Conservation (phyloP, 2,329 filamentous ascomycete species). For the Ophiostoma perfectum region DNA sequence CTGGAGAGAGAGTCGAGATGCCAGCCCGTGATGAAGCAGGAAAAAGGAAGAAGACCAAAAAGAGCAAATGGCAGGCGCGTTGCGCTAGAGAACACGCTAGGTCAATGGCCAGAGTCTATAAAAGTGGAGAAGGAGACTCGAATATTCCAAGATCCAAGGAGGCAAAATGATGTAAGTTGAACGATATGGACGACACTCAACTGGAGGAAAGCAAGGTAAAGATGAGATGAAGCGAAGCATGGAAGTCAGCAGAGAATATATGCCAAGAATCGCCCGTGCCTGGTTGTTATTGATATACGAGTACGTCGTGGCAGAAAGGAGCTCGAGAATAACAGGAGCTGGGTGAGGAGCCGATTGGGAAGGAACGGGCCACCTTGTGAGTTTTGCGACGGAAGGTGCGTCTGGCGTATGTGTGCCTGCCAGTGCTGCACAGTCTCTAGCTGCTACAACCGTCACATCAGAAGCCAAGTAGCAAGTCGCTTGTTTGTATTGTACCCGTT, state of each 20-base stretch:
- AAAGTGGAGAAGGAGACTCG: conserved; percentile 6
- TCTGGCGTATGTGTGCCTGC: neutral
- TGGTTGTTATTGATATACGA: neutral
- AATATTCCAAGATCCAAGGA: conserved; percentile 2
- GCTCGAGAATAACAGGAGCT: neutral
- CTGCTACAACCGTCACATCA: neutral
- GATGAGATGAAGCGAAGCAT: neutral
- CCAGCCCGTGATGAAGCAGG: neutral
- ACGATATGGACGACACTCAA: neutral
- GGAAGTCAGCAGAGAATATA: neutral
- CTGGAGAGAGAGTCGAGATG: neutral
- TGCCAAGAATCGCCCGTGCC: neutral
- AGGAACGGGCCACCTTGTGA: conserved; percentile 1
- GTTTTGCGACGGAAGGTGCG: conserved; percentile 7
- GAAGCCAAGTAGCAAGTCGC: neutral
- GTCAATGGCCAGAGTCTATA: neutral
- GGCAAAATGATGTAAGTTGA: conserved; percentile 5
- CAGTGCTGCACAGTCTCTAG: neutral
- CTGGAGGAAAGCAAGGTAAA: neutral
- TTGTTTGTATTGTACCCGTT: too few species aligned
- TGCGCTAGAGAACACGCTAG: conserved; percentile 15
- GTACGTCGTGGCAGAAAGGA: neutral
- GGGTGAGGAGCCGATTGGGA: neutral
- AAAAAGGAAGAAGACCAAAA: neutral
- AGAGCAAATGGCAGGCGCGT: neutral